Percentiles rank a stretch among this genome's conserved stretches.
These are phyloP conservation scores for Irpex lacteus DNA, from an alignment of 1,284 basidiomycete genomes.

Conservation along the genomic window DNA sequence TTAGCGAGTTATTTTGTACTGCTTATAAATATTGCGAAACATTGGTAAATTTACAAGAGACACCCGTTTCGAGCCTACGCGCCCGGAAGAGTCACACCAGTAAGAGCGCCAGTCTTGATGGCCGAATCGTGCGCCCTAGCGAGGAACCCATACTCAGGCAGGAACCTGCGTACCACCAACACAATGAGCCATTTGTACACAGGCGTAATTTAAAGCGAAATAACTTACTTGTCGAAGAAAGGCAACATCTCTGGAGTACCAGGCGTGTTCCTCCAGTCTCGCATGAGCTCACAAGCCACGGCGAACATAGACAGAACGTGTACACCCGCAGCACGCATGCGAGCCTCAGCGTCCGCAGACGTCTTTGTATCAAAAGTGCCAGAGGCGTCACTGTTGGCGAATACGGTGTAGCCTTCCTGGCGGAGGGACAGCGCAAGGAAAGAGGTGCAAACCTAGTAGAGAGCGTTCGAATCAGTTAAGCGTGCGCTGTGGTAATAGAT, in stretches of 20 bases:
- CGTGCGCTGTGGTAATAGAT: background rate
- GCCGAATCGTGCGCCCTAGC: slow-evolving; percentile 39
- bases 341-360: slow-evolving; percentile 41
- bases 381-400: slow-evolving; percentile 43
- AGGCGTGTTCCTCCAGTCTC: slow-evolving; percentile 45
- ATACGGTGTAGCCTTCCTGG: slow-evolving; percentile 44
- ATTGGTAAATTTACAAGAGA: too few species aligned
- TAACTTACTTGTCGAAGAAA: slow-evolving; percentile 40
- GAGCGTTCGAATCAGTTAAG: too few species aligned
- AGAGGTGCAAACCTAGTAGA: slow-evolving; percentile 39
- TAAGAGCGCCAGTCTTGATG: slow-evolving; percentile 29
- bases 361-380: slow-evolving; percentile 38
- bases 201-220: background rate
- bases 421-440: slow-evolving; percentile 44
- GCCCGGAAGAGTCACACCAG: slow-evolving; percentile 14
- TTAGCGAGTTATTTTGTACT: too few species aligned
- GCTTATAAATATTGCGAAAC: too few species aligned
- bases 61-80: background rate
- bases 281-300: slow-evolving; percentile 40
- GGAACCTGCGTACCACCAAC: slow-evolving; percentile 28
- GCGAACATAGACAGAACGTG: slow-evolving; percentile 43
- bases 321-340: slow-evolving; percentile 44
- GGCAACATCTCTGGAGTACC: slow-evolving; percentile 37
- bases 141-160: slow-evolving; percentile 36
- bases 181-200: background rate